A percentile compares a stretch with the other conserved stretches of the same genome.
Conservation (phyloP, 2,329 filamentous ascomycete genomes). For the Herpotrichia juniperi region DNA sequence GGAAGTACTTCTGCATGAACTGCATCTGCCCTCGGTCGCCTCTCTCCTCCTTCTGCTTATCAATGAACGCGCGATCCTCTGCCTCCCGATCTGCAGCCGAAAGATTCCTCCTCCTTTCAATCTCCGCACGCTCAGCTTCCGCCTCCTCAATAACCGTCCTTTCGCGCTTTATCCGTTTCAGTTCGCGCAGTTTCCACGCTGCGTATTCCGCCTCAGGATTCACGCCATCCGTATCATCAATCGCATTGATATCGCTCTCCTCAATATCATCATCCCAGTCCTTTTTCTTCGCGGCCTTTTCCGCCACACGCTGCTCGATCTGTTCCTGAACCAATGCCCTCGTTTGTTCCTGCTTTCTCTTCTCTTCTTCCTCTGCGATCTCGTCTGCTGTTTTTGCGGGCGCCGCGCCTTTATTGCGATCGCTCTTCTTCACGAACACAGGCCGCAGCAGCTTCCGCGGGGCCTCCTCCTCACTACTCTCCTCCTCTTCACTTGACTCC, state of each 20-base stretch:
- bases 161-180: slow-evolving; percentile 86
- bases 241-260: slow-evolving; percentile 72
- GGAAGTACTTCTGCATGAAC: slow-evolving; percentile 95
- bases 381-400: slow-evolving; percentile 46
- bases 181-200: slow-evolving; percentile 91
- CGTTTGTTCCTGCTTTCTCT: slow-evolving; percentile 70
- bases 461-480: slow-evolving; percentile 63
- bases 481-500: slow-evolving; percentile 62
- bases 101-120: slow-evolving; percentile 85
- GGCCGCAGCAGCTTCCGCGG: slow-evolving; percentile 66
- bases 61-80: slow-evolving; percentile 81
- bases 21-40: slow-evolving; percentile 79
- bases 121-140: slow-evolving; percentile 85
- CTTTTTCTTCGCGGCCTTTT: slow-evolving; percentile 75
- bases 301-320: slow-evolving; percentile 79
- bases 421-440: slow-evolving; percentile 69
- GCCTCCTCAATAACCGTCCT: slow-evolving; percentile 81
- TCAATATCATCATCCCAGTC: slow-evolving; percentile 78
- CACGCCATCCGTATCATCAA: slow-evolving; percentile 87
- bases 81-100: slow-evolving; percentile 83
- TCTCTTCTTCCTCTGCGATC: slow-evolving; percentile 56
- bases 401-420: slow-evolving; percentile 54
- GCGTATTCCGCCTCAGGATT: slow-evolving; percentile 89
- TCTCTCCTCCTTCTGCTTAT: slow-evolving; percentile 76
- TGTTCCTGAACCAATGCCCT: slow-evolving; percentile 88